Conservation (phyloP, 192 early-diverging fungal genomes). For the Backusella australiensis region DNA sequence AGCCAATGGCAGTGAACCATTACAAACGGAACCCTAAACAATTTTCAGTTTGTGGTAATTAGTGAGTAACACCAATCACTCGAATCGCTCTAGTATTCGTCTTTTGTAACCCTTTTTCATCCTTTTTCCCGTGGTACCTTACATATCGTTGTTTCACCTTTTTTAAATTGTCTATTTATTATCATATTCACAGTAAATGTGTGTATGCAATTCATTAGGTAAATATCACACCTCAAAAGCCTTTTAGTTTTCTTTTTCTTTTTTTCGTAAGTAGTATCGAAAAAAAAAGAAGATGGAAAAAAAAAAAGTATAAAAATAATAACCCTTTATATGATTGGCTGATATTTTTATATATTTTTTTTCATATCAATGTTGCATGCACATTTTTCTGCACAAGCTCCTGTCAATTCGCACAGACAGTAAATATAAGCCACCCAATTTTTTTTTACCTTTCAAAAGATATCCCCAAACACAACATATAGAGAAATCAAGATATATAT, state of each 20-base stretch:
- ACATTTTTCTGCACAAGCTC: neutral
- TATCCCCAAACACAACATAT: neutral
- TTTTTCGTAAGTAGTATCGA: neutral
- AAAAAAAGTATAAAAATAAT: neutral
- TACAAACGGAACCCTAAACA: constrained; percentile 3
- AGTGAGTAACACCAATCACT: neutral
- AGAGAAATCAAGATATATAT: neutral
- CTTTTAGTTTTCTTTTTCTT: neutral
- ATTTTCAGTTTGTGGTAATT: neutral
- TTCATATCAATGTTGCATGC: neutral
- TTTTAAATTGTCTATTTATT: neutral
- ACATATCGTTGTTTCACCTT: neutral
- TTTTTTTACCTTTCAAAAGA: constrained; percentile 18
- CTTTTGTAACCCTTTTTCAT: neutral
- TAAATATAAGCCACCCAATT: constrained; percentile 17
- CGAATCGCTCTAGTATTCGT: neutral
- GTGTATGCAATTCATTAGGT: neutral
- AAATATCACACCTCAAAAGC: neutral
- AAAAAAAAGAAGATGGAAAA: neutral
- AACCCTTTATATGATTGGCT: neutral
- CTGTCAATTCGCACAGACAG: constrained; percentile 2
- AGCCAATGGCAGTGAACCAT: neutral
- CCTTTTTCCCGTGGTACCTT: neutral
- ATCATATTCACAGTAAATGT: neutral
- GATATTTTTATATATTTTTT: neutral